These are phyloP conservation scores for Eustoma russellianum DNA, from an alignment of 257 asterid species.

Conservation along the genomic window DNA sequence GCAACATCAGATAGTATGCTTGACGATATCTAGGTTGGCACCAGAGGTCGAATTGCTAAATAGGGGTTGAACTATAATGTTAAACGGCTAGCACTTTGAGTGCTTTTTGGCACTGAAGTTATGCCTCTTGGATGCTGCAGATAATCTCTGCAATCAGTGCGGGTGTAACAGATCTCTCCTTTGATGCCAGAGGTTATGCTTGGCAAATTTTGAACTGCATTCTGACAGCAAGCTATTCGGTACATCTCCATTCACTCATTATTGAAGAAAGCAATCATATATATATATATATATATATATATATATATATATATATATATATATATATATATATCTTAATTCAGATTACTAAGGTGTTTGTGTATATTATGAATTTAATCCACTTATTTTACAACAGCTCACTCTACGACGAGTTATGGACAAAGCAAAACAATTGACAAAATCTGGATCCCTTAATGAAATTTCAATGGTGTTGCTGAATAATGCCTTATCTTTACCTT, in stretches of 20 bases:
- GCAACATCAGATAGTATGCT: too few relatives aligned
- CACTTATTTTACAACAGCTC: constrained; percentile 26
- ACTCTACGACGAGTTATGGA: constrained; percentile 41
- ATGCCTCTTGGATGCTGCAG: constrained; percentile 9
- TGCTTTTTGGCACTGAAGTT: not conserved
- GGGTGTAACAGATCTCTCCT: constrained; percentile 42
- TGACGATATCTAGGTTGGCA: too few relatives aligned
- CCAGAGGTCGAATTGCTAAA: too few relatives aligned
- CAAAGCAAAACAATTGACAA: constrained; percentile 36
- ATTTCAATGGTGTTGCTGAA: constrained; percentile 46
- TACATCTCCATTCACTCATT: constrained; percentile 8
- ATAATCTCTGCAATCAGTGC: constrained; percentile 39
- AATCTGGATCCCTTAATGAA: constrained; percentile 47
- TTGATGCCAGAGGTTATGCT: constrained; percentile 28
- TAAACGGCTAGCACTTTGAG: not conserved
- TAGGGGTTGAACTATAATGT: too few relatives aligned
- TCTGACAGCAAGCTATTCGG: constrained; percentile 48
- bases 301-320: not conserved
- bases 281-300: not conserved
- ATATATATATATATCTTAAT: not conserved
- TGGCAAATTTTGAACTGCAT: constrained; percentile 39
- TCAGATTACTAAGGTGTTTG: too few relatives aligned
- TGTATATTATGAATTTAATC: not conserved
- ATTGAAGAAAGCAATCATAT: not conserved
- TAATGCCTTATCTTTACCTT: constrained; percentile 37